Evolutionary conservation across 1,284 basidiomycete species (phyloP).

Genomic region (Phellopilus nigrolimitatus): DNA sequence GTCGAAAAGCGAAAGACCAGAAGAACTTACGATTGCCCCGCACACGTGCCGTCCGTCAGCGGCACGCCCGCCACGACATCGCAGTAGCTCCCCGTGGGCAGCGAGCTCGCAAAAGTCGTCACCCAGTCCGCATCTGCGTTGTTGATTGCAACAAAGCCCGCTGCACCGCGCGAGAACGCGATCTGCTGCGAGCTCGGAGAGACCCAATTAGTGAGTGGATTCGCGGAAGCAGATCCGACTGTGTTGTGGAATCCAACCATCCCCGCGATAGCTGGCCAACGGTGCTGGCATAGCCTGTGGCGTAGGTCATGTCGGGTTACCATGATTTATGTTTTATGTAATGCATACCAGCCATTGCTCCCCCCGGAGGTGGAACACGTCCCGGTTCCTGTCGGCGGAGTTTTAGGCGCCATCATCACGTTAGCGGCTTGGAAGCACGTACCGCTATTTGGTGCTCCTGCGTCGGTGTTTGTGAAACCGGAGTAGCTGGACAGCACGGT

Average conservation of each 20-base stretch:
- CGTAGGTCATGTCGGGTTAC: neutral
- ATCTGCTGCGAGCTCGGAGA: conserved; percentile 52
- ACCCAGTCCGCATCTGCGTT: conserved; percentile 53
- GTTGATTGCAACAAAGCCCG: conserved; percentile 49
- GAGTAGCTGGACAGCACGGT: conserved; percentile 58
- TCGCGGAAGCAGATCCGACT: conserved; percentile 31
- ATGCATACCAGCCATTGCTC: conserved; percentile 42
- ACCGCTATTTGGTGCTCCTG: conserved; percentile 54
- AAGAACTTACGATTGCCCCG: conserved; percentile 42
- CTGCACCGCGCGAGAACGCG: conserved; percentile 54
- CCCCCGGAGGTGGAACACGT: conserved; percentile 51
- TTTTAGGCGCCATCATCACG: too few relatives aligned
- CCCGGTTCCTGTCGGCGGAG: conserved; percentile 40
- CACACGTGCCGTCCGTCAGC: conserved; percentile 38
- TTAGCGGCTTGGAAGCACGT: conserved; percentile 11
- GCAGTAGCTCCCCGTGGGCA: conserved; percentile 57
- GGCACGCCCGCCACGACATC: conserved; percentile 51
- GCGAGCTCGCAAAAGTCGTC: conserved; percentile 47
- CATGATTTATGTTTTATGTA: neutral
- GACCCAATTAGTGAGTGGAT: conserved; percentile 48
- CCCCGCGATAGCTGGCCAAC: conserved; percentile 50
- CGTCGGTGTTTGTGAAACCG: conserved; percentile 44
- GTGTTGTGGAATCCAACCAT: conserved; percentile 63
- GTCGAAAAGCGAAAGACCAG: neutral
- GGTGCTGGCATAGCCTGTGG: conserved; percentile 53